A percentile compares a stretch with the other conserved stretches of the same genome.
Conservation (phyloP, 2,329 filamentous ascomycete species). For the Diaporthe eres region DNA sequence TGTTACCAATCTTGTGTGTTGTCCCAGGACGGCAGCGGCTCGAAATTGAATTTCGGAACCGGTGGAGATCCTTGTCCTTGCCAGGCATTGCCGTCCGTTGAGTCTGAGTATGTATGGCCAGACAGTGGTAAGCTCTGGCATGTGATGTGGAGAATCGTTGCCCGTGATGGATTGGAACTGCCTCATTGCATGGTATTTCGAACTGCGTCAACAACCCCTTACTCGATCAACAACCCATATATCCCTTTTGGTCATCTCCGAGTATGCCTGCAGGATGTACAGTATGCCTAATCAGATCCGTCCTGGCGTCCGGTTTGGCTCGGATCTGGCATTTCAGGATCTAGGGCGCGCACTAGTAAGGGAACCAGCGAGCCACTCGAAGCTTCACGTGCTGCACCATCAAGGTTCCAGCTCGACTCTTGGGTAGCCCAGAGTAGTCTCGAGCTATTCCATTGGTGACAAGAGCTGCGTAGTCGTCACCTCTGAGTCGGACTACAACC, state of each 20-base stretch:
- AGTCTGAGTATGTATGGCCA: background rate
- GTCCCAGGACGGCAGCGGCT: background rate
- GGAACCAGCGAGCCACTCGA: background rate
- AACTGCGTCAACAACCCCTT: background rate
- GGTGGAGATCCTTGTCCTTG: background rate
- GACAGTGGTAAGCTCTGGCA: background rate
- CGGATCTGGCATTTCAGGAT: constrained; percentile 24
- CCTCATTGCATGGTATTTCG: background rate
- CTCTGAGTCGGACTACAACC: background rate
- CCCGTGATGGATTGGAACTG: background rate
- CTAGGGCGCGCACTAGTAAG: background rate
- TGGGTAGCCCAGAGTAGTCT: background rate
- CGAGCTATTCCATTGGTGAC: background rate
- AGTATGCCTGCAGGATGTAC: no score
- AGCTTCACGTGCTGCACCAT: constrained; percentile 24
- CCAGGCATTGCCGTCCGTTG: background rate
- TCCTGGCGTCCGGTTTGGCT: constrained; percentile 1
- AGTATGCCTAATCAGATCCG: background rate
- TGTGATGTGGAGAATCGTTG: constrained; percentile 3
- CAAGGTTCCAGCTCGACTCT: background rate
- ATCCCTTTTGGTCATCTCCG: background rate
- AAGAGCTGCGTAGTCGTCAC: background rate
- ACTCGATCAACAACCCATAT: no score
- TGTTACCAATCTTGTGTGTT: background rate
- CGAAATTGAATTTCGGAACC: background rate